phyloP scores from a whole-genome alignment of 2,329 filamentous ascomycete genomes.

The Paraconiothyrium brasiliense region DNA sequence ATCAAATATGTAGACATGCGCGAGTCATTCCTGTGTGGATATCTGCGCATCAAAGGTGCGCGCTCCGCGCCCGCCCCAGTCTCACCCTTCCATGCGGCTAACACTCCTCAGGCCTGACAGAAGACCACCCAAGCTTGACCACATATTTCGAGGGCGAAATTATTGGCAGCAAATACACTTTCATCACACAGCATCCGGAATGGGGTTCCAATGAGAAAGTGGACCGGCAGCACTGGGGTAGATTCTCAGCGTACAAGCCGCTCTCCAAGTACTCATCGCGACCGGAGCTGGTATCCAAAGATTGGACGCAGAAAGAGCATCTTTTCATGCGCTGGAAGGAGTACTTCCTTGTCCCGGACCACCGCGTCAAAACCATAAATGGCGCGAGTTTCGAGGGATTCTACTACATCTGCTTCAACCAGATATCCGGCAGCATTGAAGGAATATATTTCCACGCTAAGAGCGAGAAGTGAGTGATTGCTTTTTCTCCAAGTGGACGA shows the following conservation, averaged over 20 bases:
- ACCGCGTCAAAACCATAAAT: constrained; percentile 87
- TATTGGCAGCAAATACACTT: constrained; percentile 93
- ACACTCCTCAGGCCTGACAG: constrained; percentile 75
- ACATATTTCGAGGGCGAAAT: constrained; percentile 99
- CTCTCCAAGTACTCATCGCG: constrained; percentile 71
- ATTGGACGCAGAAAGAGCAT: constrained; percentile 81
- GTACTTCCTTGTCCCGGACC: constrained; percentile 94
- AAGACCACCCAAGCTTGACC: constrained; percentile 95
- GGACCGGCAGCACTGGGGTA: constrained; percentile 91
- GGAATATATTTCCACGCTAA: constrained; percentile 98
- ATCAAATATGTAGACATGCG: constrained; percentile 96
- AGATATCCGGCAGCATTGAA: constrained; percentile 82
- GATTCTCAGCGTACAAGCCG: constrained; percentile 86
- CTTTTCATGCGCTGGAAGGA: constrained; percentile 99
- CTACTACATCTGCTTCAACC: constrained; percentile 99
- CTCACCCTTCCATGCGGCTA: constrained; percentile 21
- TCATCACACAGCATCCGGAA: constrained; percentile 84
- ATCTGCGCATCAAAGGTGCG: constrained; percentile 91
- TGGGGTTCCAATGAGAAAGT: constrained; percentile 95
- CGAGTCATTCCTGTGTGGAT: constrained; percentile 94
- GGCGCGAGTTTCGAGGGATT: constrained; percentile 98
- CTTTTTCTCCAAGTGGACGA: neutral
- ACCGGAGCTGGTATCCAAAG: constrained; percentile 68
- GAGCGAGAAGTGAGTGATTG: constrained; percentile 86
- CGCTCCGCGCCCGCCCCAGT: constrained; percentile 8